Evolutionary conservation across 768 basidiomycete species (phyloP), one percentile per base, ranked within the genome.

Genomic region (Podaxis sp.): DNA sequence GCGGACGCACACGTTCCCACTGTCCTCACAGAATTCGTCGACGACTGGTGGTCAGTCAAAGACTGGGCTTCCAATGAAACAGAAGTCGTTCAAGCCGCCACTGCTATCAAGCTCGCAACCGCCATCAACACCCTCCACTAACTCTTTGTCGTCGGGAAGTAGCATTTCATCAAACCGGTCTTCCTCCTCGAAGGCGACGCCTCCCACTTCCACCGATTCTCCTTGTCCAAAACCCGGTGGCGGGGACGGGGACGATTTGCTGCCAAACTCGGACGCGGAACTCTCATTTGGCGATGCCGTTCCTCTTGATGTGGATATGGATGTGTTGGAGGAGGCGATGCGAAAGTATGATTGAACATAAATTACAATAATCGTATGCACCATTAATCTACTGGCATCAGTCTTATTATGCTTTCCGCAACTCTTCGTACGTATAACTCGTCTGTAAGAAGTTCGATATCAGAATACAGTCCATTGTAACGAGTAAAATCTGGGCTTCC

Each of bases 11-110:
- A 72, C 73, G 1, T 63, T 65, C 7, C 66, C 73, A 11, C 52
- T 63, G 5, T 26, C 59, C 7, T 30, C 65, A 2, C 64, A 67
- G 12, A 61, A 66, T 12, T 59, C 68, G 38, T 42, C 59, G 36
- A 59, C 61, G 9, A 26, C 51, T 1, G 64, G 66, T 2, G 36
- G 24, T 38, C 42, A 60, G 11, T 39, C 4, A 5, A 59, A 33
- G 19, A 19, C 62, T 8, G 48, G 57, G 3, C 68, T 79, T 15
- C 74, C 76, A 0, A 70, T 66, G 11, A 71, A 68, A 59, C 77
- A 72, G 57, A 77, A 75, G 59, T 68, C 66, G 5, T 79, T 80
- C 71, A 78, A 72, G 51, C 74, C 78, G 6, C 79, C 79, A 3
- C 67, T 79, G 28, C 66, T 73, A 12, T 64, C 69, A 22, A 65